phyloP scores from a whole-genome alignment of 1,284 basidiomycete species.

The Moniliella sp. region DNA sequence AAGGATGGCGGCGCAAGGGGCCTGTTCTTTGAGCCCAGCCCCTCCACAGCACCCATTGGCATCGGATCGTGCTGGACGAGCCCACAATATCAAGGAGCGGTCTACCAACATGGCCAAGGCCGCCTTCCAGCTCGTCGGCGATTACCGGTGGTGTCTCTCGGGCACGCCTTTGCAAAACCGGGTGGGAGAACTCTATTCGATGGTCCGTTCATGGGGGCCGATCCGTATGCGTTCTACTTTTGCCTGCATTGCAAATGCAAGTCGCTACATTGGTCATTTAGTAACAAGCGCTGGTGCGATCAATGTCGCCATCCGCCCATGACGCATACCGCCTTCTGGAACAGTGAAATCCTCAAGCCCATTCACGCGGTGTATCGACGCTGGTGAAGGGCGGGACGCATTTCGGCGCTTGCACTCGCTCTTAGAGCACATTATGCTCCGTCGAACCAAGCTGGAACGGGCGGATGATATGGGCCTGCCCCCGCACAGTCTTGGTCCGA shows the following conservation, averaged over 20 bases:
- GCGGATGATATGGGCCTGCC: slow-evolving; percentile 92
- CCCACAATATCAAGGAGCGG: slow-evolving; percentile 55
- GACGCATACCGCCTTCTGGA: slow-evolving; percentile 51
- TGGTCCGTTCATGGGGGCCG: slow-evolving; percentile 41
- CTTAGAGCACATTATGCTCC: slow-evolving; percentile 85
- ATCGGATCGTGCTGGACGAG: slow-evolving; percentile 69
- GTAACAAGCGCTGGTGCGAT: slow-evolving; percentile 69
- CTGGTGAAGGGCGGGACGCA: slow-evolving; percentile 25
- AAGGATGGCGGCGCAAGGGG: slow-evolving; percentile 69
- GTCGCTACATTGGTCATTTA: slow-evolving; percentile 65
- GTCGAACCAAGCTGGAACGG: slow-evolving; percentile 53
- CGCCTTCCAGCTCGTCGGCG: slow-evolving; percentile 62
- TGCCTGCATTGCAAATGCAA: slow-evolving; percentile 67
- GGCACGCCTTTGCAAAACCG: slow-evolving; percentile 62
- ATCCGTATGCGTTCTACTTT: slow-evolving; percentile 30
- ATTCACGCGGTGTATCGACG: slow-evolving; percentile 19
- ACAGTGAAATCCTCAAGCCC: slow-evolving; percentile 30
- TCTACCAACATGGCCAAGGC: slow-evolving; percentile 84
- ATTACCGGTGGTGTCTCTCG: slow-evolving; percentile 80
- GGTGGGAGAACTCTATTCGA: slow-evolving; percentile 89
- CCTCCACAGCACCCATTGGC: slow-evolving; percentile 72
- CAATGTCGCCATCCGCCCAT: slow-evolving; percentile 80
- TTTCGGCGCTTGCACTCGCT: slow-evolving; percentile 40
- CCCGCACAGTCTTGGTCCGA: slow-evolving; percentile 62
- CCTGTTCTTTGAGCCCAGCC: slow-evolving; percentile 63